A percentile compares a stretch with the other conserved stretches of the same genome.
phyloP scores from a whole-genome alignment of 1,284 basidiomycete species.

The Vanrija pseudolonga region DNA sequence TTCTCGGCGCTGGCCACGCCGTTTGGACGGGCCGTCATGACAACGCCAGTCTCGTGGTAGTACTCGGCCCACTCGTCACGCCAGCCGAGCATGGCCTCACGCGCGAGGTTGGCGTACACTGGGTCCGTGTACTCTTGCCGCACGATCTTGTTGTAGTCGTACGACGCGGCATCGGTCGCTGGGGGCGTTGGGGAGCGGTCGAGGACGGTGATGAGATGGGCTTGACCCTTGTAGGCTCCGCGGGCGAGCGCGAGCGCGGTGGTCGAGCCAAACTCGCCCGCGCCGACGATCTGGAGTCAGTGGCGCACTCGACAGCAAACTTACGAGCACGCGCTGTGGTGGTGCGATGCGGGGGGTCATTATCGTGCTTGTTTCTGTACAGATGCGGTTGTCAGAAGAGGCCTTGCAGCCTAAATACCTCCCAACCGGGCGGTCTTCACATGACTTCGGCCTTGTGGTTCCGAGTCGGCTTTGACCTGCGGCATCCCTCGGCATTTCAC shows the following conservation, averaged over 20 bases:
- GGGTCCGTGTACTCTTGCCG: conserved; percentile 29
- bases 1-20: neutral
- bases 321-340: conserved; percentile 4
- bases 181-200: conserved; percentile 14
- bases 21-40: conserved; percentile 3
- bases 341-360: neutral
- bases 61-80: conserved; percentile 59
- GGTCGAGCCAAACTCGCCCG: conserved; percentile 17
- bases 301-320: neutral
- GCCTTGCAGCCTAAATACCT: no score
- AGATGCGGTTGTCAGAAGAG: no score
- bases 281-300: conserved; percentile 16
- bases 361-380: no score
- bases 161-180: conserved; percentile 16
- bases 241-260: conserved; percentile 17
- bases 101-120: conserved; percentile 16
- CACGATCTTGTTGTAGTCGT: conserved; percentile 37
- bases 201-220: conserved; percentile 14
- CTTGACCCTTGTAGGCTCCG: conserved; percentile 10
- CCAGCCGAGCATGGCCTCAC: conserved; percentile 31
- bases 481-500: no score
- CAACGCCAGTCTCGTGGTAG: conserved; percentile 64
- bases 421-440: no score
- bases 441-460: no score
- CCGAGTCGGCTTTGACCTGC: no score